phyloP scores from a whole-genome alignment of 495 filamentous ascomycete genomes.

The Viridothelium virens region DNA sequence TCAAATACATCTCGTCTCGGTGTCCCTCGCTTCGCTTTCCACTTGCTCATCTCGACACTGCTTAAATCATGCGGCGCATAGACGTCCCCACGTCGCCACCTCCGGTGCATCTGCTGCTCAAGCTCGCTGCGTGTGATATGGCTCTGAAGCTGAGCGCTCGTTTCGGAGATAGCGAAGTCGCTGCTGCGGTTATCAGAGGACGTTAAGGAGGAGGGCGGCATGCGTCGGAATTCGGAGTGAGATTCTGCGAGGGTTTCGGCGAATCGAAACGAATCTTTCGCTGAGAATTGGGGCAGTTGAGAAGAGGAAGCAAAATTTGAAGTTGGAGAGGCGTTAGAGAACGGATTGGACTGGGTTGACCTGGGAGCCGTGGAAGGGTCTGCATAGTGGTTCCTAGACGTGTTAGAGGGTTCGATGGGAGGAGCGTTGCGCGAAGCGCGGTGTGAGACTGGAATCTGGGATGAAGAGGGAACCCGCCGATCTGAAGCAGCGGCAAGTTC shows the following conservation, averaged over 20 bases:
- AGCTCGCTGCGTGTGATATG: constrained; percentile 17
- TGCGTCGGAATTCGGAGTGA: no score
- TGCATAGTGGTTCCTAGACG: background rate
- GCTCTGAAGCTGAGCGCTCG: constrained; percentile 6
- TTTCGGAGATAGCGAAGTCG: background rate
- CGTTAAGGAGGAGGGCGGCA: no score
- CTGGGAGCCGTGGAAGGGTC: background rate
- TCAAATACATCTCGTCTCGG: constrained; percentile 66
- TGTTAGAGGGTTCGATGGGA: background rate
- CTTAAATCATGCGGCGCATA: constrained; percentile 87
- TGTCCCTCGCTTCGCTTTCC: constrained; percentile 41
- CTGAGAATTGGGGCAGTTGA: no score
- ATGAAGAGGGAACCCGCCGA: background rate
- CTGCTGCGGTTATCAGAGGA: no score
- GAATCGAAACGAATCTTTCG: no score
- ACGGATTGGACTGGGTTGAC: background rate
- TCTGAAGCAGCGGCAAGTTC: background rate
- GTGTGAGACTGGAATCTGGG: background rate
- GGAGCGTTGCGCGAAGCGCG: background rate
- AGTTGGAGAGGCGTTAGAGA: background rate
- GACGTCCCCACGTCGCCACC: constrained; percentile 68
- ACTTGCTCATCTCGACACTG: constrained; percentile 54
- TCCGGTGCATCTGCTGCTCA: constrained; percentile 33
- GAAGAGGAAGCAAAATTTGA: background rate
- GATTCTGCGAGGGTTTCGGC: no score